Evolutionary conservation across 192 early-diverging fungal species (phyloP), one percentile per base, ranked within the genome.

Genomic region (Neocallimastix lanati): DNA sequence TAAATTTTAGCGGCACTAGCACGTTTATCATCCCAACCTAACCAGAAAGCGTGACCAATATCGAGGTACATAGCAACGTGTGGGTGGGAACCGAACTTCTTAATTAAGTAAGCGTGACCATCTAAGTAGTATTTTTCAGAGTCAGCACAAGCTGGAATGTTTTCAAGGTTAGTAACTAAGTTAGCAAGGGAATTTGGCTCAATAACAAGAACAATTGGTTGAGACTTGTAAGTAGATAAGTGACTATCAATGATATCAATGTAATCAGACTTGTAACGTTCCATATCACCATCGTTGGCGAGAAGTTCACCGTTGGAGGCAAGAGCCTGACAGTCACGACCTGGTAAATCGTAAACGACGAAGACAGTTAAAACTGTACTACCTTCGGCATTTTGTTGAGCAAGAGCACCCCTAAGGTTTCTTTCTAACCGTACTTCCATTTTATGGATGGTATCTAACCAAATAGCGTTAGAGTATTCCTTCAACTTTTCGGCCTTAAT

Each of bases 341-440:
- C 85, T 29, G 87, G 87, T 28, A 86, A 80, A 87, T 88, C 84
- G 37, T 88, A 86, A 21, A 86, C 76, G 4, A 88, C 87, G 77
- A 86, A 86, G 25, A 29, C 29, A 29, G 80, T 33, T 33, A 33
- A 33, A 33, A 33, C 11, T 33, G 3, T 33, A 6, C 3, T 33
- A 33, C 11, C 11, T 6, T 33, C 3, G 11, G 3, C 30, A 33
- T 6, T 33, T 33, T 33, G 30, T 3, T 33, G 3, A 33, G 3
- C 3, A 33, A 33, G 3, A 6, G 3, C 30, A 33, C 11, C 3
- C 3, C 11, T 11, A 33, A 33, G 30, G 3, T 6, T 33, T 11
- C 30, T 33, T 11, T 33, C 30, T 33, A 33, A 33, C 3, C 11
- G 11, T 6, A 6, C 11, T 11, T 33, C 11, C 4, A 3, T 33